Base-by-base conservation (phyloP, 495 filamentous ascomycete species). In the Wilcoxina mikolae region DNA sequence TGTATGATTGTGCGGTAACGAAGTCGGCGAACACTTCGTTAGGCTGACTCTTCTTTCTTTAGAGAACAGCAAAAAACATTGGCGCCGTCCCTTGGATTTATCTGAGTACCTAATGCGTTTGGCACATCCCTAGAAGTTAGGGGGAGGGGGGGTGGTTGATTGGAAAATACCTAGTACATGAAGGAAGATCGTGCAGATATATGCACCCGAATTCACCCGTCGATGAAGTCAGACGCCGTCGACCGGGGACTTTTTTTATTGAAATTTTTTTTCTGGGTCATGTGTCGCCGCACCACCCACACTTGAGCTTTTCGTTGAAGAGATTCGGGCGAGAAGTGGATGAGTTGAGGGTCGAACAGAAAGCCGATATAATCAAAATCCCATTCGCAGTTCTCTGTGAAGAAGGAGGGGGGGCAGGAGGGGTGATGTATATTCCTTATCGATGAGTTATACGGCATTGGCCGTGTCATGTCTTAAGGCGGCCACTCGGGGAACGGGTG, bases 171-270 rank as follows among this genome's bases (percentile, higher is more conserved):
- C n/a, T n/a, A n/a, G n/a, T n/a, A n/a, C 31, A 38, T 38, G 31
- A n/a, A 39, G 15, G 35, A 39, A 18, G 35, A 2, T 39, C 12
- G 35, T 39, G 35, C n/a, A n/a, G n/a, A n/a, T n/a, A n/a, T n/a
- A 39, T 39, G 4, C 25, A 28, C 46, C 46, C 46, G 46, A 28
- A 28, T 49, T 49, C 46, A 2, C 46, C 46, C 46, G 46, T 49
- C 5, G 4, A 49, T 49, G 46, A 49, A 20, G 46, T 49, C 46
- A 27, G 46, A 3, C 27, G 31, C 7, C 31, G n/a, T n/a, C n/a
- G n/a, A 39, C 35, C 35, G 35, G 35, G 35, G 35, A 39, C 20
- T 39, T 39, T 39, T 39, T 18, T 12, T 39, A 5, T 1, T 12
- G 35, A 39, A 15, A 12, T 12, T 18, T 39, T 1, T 1, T 18